Conservation (phyloP, 2,329 filamentous ascomycete genomes). For the Sclerotinia glacialis region DNA sequence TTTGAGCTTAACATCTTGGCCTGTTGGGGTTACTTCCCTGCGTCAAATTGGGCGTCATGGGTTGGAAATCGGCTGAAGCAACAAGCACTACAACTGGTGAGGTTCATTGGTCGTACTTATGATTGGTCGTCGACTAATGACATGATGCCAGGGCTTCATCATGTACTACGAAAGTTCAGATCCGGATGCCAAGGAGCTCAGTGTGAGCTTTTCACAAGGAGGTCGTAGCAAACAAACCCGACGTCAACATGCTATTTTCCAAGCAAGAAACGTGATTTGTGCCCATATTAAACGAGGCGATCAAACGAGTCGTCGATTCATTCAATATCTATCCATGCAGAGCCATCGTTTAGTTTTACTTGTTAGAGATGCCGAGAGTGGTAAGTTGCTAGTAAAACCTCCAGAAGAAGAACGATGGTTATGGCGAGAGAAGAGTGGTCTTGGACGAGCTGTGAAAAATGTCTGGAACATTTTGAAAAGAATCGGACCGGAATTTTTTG, state of each 20-base stretch:
- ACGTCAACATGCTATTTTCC: slow-evolving; percentile 40
- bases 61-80: slow-evolving; percentile 42
- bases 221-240: slow-evolving; percentile 37
- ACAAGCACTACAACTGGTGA: slow-evolving; percentile 43
- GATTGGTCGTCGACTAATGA: not conserved
- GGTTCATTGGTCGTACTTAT: not conserved
- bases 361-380: slow-evolving; percentile 45
- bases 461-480: slow-evolving; percentile 41
- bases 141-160: slow-evolving; percentile 30
- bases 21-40: slow-evolving; percentile 48
- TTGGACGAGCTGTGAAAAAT: slow-evolving; percentile 43
- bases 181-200: slow-evolving; percentile 39
- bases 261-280: slow-evolving; percentile 45
- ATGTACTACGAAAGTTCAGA: slow-evolving; percentile 27
- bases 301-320: slow-evolving; percentile 43
- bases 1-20: slow-evolving; percentile 48
- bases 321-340: slow-evolving; percentile 45
- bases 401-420: slow-evolving; percentile 44
- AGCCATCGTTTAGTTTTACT: slow-evolving; percentile 41
- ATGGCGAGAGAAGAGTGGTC: slow-evolving; percentile 41
- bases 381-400: slow-evolving; percentile 41
- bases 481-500: slow-evolving; percentile 43
- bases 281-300: slow-evolving; percentile 45
- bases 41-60: slow-evolving; percentile 46
- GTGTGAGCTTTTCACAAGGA: slow-evolving; percentile 39